Conservation (phyloP, 768 basidiomycete species). For the Saitozyma podzolica region DNA sequence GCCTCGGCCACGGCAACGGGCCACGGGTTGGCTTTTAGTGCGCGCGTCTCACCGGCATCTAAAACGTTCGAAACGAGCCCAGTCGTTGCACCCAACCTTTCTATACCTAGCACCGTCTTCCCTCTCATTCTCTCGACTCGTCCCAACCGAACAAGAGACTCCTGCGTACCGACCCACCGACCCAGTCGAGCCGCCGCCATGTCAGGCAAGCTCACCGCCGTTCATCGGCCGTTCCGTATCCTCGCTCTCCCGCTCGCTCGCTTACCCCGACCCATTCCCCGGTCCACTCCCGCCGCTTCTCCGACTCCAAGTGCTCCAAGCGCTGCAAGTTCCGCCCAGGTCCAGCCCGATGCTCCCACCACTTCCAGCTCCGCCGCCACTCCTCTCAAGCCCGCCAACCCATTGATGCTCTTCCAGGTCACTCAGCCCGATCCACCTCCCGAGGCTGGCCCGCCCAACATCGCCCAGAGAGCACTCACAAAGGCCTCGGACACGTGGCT, state of each 20-base stretch:
- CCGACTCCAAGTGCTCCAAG: constrained; percentile 3
- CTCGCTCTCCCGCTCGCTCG: constrained; percentile 48
- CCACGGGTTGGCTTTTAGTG: too few relatives aligned
- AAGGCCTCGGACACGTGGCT: constrained; percentile 46
- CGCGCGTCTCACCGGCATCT: too few relatives aligned
- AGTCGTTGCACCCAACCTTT: too few relatives aligned
- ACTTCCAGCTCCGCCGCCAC: background rate
- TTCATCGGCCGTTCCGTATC: constrained; percentile 36
- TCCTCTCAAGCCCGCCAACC: background rate
- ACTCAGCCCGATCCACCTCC: constrained; percentile 2
- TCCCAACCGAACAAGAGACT: too few relatives aligned
- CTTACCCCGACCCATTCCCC: constrained; percentile 22
- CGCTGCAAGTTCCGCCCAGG: background rate
- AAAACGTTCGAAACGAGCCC: too few relatives aligned
- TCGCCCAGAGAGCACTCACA: constrained; percentile 21
- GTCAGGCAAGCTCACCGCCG: background rate
- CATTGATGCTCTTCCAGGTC: background rate
- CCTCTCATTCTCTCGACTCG: too few relatives aligned
- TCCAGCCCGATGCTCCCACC: background rate
- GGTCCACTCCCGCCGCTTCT: constrained; percentile 6
- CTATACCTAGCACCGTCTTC: too few relatives aligned
- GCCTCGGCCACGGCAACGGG: too few relatives aligned
- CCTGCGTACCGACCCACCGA: too few relatives aligned
- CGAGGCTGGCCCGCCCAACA: constrained; percentile 3
- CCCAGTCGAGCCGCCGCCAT: background rate